These are phyloP conservation scores for Zelopaecilomyces penicillatus DNA, from an alignment of 2,329 filamentous ascomycete species.

Conservation along the genomic window DNA sequence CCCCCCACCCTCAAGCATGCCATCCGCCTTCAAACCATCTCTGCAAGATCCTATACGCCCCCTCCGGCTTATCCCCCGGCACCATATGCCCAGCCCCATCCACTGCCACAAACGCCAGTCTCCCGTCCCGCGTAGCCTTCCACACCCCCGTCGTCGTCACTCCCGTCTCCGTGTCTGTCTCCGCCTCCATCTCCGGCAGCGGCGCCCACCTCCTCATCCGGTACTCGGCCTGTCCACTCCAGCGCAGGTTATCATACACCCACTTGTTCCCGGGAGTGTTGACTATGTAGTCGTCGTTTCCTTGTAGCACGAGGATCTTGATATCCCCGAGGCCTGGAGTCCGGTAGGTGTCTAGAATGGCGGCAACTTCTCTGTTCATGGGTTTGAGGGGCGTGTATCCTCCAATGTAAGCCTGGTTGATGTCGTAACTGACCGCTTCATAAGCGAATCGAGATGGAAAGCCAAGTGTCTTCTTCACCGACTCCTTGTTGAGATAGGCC, in stretches of 20 bases:
- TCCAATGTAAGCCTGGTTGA: slow-evolving; percentile 52
- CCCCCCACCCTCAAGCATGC: neutral
- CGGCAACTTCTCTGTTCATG: slow-evolving; percentile 8
- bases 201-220: slow-evolving; percentile 19
- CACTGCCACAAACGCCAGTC: slow-evolving; percentile 15
- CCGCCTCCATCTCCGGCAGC: slow-evolving; percentile 7
- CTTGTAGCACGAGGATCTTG: slow-evolving; percentile 15
- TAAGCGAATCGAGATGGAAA: slow-evolving; percentile 63
- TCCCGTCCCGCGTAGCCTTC: slow-evolving; percentile 11
- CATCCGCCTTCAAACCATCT: slow-evolving; percentile 13
- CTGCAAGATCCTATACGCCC: slow-evolving; percentile 13
- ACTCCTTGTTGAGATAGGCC: slow-evolving; percentile 15
- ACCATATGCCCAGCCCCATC: slow-evolving; percentile 15
- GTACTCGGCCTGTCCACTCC: slow-evolving; percentile 36
- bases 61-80: slow-evolving; percentile 11
- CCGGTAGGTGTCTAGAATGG: slow-evolving; percentile 10
- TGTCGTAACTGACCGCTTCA: slow-evolving; percentile 86
- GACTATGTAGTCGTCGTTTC: slow-evolving; percentile 14
- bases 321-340: slow-evolving; percentile 11
- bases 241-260: slow-evolving; percentile 31
- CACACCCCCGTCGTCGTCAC: slow-evolving; percentile 8
- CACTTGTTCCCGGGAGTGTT: slow-evolving; percentile 20
- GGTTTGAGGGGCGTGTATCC: slow-evolving; percentile 4
- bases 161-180: neutral
- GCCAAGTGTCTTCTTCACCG: slow-evolving; percentile 12